Evolutionary conservation across 805 yeast genomes (phyloP).

Genomic region (Saccharomycopsis javanensis): DNA sequence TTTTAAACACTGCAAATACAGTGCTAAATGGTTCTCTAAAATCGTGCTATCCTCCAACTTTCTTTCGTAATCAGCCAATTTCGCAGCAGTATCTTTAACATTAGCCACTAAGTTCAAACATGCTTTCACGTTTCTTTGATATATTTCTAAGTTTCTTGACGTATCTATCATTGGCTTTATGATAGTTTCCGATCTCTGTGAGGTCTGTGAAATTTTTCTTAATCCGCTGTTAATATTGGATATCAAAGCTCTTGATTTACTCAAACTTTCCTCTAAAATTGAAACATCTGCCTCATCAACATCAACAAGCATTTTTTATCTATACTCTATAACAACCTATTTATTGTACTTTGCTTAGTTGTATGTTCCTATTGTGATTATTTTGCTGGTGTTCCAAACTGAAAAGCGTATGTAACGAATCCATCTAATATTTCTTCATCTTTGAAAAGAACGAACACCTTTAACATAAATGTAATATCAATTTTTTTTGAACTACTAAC

Average conservation of each 20-base stretch:
- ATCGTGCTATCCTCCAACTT: constrained; percentile 24
- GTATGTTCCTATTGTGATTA: too few species aligned
- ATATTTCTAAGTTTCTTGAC: constrained; percentile 45
- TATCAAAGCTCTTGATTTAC: constrained; percentile 48
- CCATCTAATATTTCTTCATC: too few species aligned
- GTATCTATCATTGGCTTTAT: constrained; percentile 65
- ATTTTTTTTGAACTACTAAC: too few species aligned
- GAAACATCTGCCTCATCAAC: constrained; percentile 77
- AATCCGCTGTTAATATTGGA: constrained; percentile 46
- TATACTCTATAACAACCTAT: background rate
- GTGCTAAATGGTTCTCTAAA: constrained; percentile 9
- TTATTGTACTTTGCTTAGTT: too few species aligned
- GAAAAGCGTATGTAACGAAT: too few species aligned
- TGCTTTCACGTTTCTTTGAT: constrained; percentile 48
- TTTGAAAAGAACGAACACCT: too few species aligned
- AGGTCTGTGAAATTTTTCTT: constrained; percentile 39
- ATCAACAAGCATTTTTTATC: constrained; percentile 30
- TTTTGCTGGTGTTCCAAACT: too few species aligned
- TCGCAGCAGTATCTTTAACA: constrained; percentile 40
- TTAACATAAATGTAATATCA: too few species aligned
- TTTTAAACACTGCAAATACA: constrained; percentile 19
- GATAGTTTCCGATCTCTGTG: constrained; percentile 47
- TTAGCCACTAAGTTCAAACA: constrained; percentile 39
- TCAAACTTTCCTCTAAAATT: constrained; percentile 65
- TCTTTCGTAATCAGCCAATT: constrained; percentile 34